Percentiles rank a stretch among this genome's conserved stretches.
Conservation (phyloP, 176 grass and related monocot species). For the Bothriochloa decipiens region DNA sequence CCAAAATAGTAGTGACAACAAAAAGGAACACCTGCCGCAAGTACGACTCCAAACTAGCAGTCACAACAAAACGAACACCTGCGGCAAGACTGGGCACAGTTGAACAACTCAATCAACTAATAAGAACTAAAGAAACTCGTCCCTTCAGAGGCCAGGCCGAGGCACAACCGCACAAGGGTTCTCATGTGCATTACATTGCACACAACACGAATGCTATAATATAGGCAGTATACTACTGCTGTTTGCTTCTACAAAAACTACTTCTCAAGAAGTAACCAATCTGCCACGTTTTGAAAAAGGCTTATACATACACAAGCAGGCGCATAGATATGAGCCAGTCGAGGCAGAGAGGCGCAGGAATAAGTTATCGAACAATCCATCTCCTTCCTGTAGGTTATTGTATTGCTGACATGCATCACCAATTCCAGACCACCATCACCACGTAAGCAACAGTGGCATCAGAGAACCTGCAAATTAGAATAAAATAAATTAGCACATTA, state of each 20-base stretch:
- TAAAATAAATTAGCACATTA: neutral
- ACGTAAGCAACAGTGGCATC: conserved; percentile 11
- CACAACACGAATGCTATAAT: conserved; percentile 29
- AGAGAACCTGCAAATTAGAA: conserved; percentile 26
- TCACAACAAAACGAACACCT: too few species aligned
- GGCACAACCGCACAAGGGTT: neutral
- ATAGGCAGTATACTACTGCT: conserved; percentile 36
- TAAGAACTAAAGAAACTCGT: neutral
- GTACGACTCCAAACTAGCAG: neutral
- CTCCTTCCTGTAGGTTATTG: conserved; percentile 21
- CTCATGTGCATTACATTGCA: conserved; percentile 29
- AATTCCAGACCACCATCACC: conserved; percentile 2
- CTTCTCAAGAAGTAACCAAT: neutral
- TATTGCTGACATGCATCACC: neutral
- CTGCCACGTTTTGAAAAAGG: conserved; percentile 24
- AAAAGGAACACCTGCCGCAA: too few species aligned
- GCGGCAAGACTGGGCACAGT: neutral
- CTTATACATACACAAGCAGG: conserved; percentile 34
- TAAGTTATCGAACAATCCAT: conserved; percentile 11
- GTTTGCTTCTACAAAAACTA: neutral
- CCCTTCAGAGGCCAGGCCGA: neutral
- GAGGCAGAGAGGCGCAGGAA: neutral
- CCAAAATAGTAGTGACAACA: neutral
- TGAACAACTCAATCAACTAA: neutral
- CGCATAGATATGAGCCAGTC: conserved; percentile 34